Conservation (phyloP, 176 grass and related monocot genomes). For the Avena sativa region DNA sequence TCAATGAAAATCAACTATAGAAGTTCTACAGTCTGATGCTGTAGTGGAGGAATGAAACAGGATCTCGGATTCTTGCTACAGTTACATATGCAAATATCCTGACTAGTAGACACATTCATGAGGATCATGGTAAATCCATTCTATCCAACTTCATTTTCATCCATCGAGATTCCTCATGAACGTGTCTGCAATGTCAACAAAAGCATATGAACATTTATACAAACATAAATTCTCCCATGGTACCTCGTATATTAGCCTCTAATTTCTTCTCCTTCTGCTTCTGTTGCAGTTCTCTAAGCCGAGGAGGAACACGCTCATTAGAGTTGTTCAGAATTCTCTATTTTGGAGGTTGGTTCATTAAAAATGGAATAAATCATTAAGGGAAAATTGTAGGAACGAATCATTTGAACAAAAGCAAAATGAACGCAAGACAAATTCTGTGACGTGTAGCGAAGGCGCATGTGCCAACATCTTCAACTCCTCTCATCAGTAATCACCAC, state of each 20-base stretch:
- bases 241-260: conserved; percentile 80
- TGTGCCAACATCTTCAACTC: conserved; percentile 50
- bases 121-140: too few relatives aligned
- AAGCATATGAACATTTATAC: too few relatives aligned
- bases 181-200: too few relatives aligned
- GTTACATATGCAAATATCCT: too few relatives aligned
- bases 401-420: conserved; percentile 1
- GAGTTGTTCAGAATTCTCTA: conserved; percentile 41
- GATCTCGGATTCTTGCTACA: too few relatives aligned
- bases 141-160: too few relatives aligned
- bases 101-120: too few relatives aligned
- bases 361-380: conserved; percentile 20
- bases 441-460: not conserved
- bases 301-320: not conserved
- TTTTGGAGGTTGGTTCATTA: conserved; percentile 49
- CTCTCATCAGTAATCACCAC: conserved; percentile 57
- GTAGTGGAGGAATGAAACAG: too few relatives aligned
- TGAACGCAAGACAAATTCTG: conserved; percentile 1
- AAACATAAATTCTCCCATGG: not conserved
- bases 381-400: not conserved
- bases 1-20: too few relatives aligned
- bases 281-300: not conserved
- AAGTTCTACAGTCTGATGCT: too few relatives aligned
- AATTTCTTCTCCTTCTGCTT: conserved; percentile 52
- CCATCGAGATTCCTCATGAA: too few relatives aligned